Percentiles rank a stretch among this genome's conserved stretches.
Evolutionary conservation across 257 asterid genomes (phyloP).

Genomic region (Rauvolfia tetraphylla): DNA sequence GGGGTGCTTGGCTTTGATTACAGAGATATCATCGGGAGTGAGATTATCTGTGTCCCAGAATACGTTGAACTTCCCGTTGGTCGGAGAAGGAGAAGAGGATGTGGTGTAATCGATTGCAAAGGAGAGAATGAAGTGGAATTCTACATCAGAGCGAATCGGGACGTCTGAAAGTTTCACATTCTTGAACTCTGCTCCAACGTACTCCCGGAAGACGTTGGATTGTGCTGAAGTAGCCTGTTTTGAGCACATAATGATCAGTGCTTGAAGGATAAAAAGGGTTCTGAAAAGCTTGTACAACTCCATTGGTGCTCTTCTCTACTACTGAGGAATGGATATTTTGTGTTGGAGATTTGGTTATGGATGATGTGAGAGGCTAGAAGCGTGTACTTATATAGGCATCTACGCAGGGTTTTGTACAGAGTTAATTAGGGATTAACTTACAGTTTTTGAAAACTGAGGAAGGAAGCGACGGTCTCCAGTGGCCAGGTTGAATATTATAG

Average conservation of each 20-base stretch:
- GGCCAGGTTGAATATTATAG: no score
- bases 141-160: constrained; percentile 55
- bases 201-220: constrained; percentile 58
- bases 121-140: constrained; percentile 83
- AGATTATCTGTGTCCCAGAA: constrained; percentile 75
- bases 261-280: constrained; percentile 22
- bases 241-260: constrained; percentile 11
- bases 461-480: no score
- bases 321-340: background rate
- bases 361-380: background rate
- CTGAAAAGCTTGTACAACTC: constrained; percentile 23
- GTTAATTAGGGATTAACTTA: background rate
- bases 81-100: constrained; percentile 50
- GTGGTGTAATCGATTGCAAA: constrained; percentile 80
- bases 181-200: constrained; percentile 74
- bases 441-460: background rate
- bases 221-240: constrained; percentile 24
- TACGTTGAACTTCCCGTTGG: constrained; percentile 59
- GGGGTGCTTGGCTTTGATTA: constrained; percentile 42
- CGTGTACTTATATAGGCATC: constrained; percentile 10
- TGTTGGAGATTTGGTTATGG: constrained; percentile 4
- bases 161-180: constrained; percentile 56
- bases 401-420: background rate
- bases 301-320: constrained; percentile 19
- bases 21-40: constrained; percentile 43